These are phyloP conservation scores for Tylopilus cervinicoccineus DNA, from an alignment of 768 basidiomycete genomes.

Conservation along the genomic window DNA sequence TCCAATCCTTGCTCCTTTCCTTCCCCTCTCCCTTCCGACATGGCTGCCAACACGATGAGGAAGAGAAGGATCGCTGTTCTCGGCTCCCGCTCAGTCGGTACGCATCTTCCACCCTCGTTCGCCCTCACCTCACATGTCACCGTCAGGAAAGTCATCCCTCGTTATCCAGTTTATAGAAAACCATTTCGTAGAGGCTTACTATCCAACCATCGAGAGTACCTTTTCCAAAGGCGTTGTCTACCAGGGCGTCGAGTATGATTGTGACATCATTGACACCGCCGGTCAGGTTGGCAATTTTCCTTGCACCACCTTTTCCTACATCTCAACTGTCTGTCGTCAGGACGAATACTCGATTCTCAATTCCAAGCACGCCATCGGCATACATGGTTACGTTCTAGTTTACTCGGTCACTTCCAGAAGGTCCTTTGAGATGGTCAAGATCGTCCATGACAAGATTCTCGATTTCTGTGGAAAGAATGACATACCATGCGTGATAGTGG, in stretches of 20 bases:
- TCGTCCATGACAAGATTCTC: constrained; percentile 90
- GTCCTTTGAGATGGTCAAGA: constrained; percentile 93
- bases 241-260: constrained; percentile 89
- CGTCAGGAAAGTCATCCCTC: constrained; percentile 90
- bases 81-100: constrained; percentile 86
- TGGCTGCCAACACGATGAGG: constrained; percentile 47
- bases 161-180: constrained; percentile 92
- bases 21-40: constrained; percentile 12
- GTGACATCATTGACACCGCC: constrained; percentile 97
- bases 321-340: constrained; percentile 27
- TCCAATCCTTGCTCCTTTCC: constrained; percentile 1
- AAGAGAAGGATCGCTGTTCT: constrained; percentile 88
- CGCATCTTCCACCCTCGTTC: constrained; percentile 23
- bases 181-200: constrained; percentile 88
- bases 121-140: constrained; percentile 17
- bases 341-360: constrained; percentile 96
- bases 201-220: constrained; percentile 91
- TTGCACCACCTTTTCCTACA: neutral
- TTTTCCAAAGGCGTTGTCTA: constrained; percentile 82
- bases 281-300: constrained; percentile 66
- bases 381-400: constrained; percentile 95
- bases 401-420: constrained; percentile 88
- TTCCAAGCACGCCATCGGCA: constrained; percentile 91
- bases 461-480: constrained; percentile 79
- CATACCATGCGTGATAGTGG: constrained; percentile 92